Evolutionary conservation across 495 filamentous ascomycete genomes (phyloP), one percentile per base, ranked within the genome.

Genomic region (Podospora didyma): DNA sequence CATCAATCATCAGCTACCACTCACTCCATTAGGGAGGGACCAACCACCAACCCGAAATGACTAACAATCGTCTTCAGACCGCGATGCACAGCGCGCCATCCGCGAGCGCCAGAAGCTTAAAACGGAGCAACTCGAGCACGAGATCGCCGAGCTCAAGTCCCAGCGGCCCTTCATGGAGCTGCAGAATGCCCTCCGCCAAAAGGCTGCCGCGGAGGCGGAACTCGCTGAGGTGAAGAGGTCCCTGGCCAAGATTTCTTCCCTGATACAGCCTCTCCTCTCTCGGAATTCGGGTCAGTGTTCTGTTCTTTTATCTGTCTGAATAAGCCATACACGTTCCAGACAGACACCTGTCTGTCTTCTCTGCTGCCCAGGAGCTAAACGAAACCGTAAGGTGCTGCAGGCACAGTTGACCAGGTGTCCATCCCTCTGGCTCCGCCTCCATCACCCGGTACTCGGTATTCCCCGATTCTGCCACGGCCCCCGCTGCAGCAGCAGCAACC

Each of bases 11-110:
- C n/a, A n/a, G n/a, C n/a, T n/a, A n/a, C n/a, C n/a, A n/a, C n/a
- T n/a, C n/a, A n/a, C n/a, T n/a, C n/a, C n/a, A n/a, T n/a, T n/a
- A n/a, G n/a, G n/a, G n/a, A n/a, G n/a, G n/a, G n/a, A n/a, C n/a
- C n/a, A n/a, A n/a, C n/a, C n/a, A n/a, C n/a, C n/a, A n/a, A n/a
- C n/a, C n/a, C n/a, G n/a, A n/a, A n/a, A n/a, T n/a, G n/a, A n/a
- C 14, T 17, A 10, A 51, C n/a, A 1, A 17, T 23, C 3, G 7
- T 1, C n/a, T 10, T 7, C 41, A 78, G 75, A 94, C 63, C 85
- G 89, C 20, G 89, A 94, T 68, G 89, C 89, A 11, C 89, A 94
- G 66, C 80, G 89, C 50, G 89, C 88, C 19, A 94, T 92, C 55
- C 80, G 89, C 5, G 86, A 91, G 63, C 78, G 89, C 37, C 92